Percentiles rank a stretch among this genome's conserved stretches.
phyloP scores from a whole-genome alignment of 2,329 filamentous ascomycete genomes.

The Talaromyces albobiverticillius region DNA sequence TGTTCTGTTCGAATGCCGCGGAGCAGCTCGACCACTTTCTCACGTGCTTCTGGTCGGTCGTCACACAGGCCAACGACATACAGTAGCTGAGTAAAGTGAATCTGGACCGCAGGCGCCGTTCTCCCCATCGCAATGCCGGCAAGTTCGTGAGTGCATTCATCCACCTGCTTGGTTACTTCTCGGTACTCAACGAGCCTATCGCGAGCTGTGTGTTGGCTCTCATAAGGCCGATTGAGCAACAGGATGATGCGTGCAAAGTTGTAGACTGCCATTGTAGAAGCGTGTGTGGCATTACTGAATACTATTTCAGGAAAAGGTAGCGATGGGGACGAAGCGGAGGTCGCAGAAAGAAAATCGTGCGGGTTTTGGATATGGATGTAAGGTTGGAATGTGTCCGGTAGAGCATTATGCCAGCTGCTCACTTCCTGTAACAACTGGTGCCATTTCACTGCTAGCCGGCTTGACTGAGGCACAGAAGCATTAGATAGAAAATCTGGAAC shows the following conservation, averaged over 20 bases:
- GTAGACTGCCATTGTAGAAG: conserved; percentile 62
- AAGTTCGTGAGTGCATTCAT: conserved; percentile 57
- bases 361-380: conserved; percentile 48
- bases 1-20: conserved; percentile 59
- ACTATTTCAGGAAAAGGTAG: conserved; percentile 58
- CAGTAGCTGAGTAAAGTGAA: conserved; percentile 57
- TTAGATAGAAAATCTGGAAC: conserved; percentile 29
- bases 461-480: conserved; percentile 41
- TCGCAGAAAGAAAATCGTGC: conserved; percentile 20
- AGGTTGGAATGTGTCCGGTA: conserved; percentile 58
- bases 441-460: conserved; percentile 52
- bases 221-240: conserved; percentile 58
- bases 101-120: conserved; percentile 55
- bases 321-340: conserved; percentile 24
- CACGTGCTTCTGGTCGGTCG: conserved; percentile 50
- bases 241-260: conserved; percentile 63
- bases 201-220: conserved; percentile 53
- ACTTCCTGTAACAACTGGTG: conserved; percentile 53
- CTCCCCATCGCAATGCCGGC: conserved; percentile 57
- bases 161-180: conserved; percentile 54
- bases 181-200: conserved; percentile 57
- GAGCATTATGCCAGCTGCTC: conserved; percentile 55
- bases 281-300: conserved; percentile 61
- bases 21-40: conserved; percentile 54
- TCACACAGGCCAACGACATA: conserved; percentile 61